phyloP scores from a whole-genome alignment of 306 rosid genomes.

The Fragaria vesca region DNA sequence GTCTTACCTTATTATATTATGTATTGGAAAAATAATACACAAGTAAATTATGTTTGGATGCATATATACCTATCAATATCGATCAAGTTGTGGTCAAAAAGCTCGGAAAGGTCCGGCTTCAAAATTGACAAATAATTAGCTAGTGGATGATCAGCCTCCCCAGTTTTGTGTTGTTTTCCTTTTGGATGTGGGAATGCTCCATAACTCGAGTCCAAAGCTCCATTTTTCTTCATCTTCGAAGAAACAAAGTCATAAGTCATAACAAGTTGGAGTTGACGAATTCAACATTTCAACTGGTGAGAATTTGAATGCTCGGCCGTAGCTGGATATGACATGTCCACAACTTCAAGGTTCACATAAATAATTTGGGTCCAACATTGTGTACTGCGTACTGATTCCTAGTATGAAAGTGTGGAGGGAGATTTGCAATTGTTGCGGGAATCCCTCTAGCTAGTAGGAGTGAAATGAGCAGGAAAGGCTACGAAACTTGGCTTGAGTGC shows the following conservation, averaged over 20 bases:
- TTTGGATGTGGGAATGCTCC: neutral
- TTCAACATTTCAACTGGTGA: neutral
- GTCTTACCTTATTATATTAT: no score
- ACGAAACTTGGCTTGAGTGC: neutral
- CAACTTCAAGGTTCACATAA: neutral
- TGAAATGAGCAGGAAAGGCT: neutral
- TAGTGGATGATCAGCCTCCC: neutral
- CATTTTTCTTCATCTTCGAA: neutral
- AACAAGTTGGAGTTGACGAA: neutral
- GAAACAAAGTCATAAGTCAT: neutral
- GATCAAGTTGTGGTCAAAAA: neutral
- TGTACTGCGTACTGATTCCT: neutral
- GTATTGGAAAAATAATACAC: neutral
- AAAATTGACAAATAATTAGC: neutral
- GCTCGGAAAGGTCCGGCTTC: neutral
- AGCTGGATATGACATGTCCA: no score
- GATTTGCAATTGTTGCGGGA: neutral
- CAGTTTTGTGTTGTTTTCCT: neutral
- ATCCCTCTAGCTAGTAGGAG: neutral
- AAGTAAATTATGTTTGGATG: neutral
- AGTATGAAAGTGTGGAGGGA: neutral
- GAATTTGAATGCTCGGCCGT: neutral
- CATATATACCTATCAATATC: neutral
- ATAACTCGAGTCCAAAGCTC: neutral
- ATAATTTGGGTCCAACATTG: neutral